Percentiles rank a stretch among this genome's conserved stretches.
Evolutionary conservation across 2,329 filamentous ascomycete genomes (phyloP).

Genomic region (Coccinonectria pachysandricola): DNA sequence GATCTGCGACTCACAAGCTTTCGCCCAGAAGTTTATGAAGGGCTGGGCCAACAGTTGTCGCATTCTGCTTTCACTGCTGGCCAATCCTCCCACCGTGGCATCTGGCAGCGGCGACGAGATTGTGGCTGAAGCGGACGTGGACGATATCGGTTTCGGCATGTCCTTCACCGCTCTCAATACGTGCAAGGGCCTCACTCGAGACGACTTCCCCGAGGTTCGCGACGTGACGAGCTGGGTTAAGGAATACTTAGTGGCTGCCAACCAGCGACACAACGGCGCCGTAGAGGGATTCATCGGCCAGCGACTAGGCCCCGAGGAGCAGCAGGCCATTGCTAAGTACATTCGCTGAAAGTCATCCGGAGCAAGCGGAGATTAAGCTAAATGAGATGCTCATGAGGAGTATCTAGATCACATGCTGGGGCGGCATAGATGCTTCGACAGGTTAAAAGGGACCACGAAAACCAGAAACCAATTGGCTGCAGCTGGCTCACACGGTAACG

Average conservation of each 20-base stretch:
- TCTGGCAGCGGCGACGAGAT: constrained; percentile 60
- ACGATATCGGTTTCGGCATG: constrained; percentile 89
- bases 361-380: too few relatives aligned
- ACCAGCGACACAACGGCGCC: constrained; percentile 60
- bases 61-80: constrained; percentile 76
- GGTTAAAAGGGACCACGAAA: too few relatives aligned
- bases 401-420: too few relatives aligned
- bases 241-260: constrained; percentile 65
- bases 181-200: constrained; percentile 61
- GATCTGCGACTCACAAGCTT: constrained; percentile 73
- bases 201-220: constrained; percentile 78
- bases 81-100: constrained; percentile 68
- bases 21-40: constrained; percentile 72
- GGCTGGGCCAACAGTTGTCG: constrained; percentile 89
- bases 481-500: too few relatives aligned
- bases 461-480: too few relatives aligned
- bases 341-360: constrained; percentile 32
- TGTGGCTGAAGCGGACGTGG: constrained; percentile 80
- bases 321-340: constrained; percentile 41
- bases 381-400: too few relatives aligned
- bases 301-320: constrained; percentile 54
- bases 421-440: too few relatives aligned
- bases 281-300: constrained; percentile 63
- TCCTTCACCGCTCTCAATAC: constrained; percentile 92
- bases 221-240: constrained; percentile 81